Evolutionary conservation across 441 rosid genomes (phyloP).

Genomic region (Lepidium campestre): DNA sequence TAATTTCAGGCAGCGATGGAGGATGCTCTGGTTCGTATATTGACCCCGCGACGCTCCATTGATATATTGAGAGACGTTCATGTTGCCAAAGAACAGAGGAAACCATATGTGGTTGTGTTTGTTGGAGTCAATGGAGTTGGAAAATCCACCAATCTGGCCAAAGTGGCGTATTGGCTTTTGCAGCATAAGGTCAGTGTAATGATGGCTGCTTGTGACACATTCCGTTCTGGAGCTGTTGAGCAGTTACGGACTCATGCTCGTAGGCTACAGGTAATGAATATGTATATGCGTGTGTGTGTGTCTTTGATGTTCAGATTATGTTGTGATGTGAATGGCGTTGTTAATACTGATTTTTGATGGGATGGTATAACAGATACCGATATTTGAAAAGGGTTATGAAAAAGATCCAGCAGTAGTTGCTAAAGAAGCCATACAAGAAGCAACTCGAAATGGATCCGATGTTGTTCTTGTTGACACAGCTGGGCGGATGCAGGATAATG

Average conservation of each 20-base stretch:
- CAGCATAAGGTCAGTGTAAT: slow-evolving; percentile 85
- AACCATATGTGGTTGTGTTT: slow-evolving; percentile 87
- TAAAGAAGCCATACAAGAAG: slow-evolving; percentile 96
- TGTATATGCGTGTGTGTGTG: not conserved
- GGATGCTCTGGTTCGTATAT: slow-evolving; percentile 88
- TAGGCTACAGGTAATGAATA: slow-evolving; percentile 70
- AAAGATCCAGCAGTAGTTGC: slow-evolving; percentile 99
- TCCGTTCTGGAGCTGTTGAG: slow-evolving; percentile 98
- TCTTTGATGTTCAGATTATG: not conserved
- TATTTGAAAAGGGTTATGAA: slow-evolving; percentile 95
- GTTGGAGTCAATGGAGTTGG: slow-evolving; percentile 99
- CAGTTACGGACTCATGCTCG: slow-evolving; percentile 96
- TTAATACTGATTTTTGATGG: not conserved
- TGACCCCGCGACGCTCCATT: slow-evolving; percentile 93
- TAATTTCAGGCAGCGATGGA: slow-evolving; percentile 88
- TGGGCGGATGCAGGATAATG: slow-evolving; percentile 99
- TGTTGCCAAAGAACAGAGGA: slow-evolving; percentile 84
- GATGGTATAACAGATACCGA: slow-evolving; percentile 58
- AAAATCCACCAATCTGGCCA: slow-evolving; percentile 92
- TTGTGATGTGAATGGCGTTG: not conserved
- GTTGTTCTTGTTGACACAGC: slow-evolving; percentile 99
- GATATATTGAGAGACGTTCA: slow-evolving; percentile 93
- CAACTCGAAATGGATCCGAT: slow-evolving; percentile 75
- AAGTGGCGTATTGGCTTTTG: slow-evolving; percentile 97
- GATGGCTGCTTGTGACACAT: slow-evolving; percentile 99